Evolutionary conservation across 1,139 yeast genomes (phyloP), one percentile per base, ranked within the genome.

Genomic region (Candida albicans): DNA sequence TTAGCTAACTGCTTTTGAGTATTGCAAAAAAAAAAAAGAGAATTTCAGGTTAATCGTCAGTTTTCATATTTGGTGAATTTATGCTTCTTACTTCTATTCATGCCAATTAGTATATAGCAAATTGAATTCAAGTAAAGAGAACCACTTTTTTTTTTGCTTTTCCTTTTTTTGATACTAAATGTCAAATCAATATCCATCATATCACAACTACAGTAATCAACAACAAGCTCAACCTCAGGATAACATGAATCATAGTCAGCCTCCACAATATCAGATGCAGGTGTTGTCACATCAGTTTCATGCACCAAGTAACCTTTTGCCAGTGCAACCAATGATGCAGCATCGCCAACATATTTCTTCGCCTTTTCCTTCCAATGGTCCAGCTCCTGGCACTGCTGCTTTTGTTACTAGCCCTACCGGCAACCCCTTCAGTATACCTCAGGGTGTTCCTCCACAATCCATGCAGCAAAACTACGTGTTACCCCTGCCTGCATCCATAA

Each of bases 391-490:
- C n/a, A 10, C 29, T 27, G 10, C 4, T 27, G 13, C n/a, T 29
- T 12, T 29, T 29, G 12, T 10, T 8, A 8, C 32, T 29, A 29
- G 5, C 22, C 22, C 8, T 29, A 13, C 11, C 33, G 15, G 11
- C 26, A 11, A 26, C 40, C 18, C 35, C 15, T 37, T 37, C 11
- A 25, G n/a, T 14, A 31, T 37, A 12, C 40, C 40, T 8, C 35
- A 37, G 5, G 40, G 40, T n/a, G n/a, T 32, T 22, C 35, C 40
- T 24, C 40, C 39, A n/a, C 39, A 37, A 14, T 37, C 39, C 22
- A 26, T 31, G n/a, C 35, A 32, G 10, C 40, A 30, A 31, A 37
- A 37, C 24, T 37, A 32, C 11, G 13, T 26, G 14, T 37, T 37
- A 26, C 40, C 40, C 4, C 35, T 31, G 11, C 32, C 40, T 15